A percentile compares a stretch with the other conserved stretches of the same genome.
phyloP scores from a whole-genome alignment of 202 grass and related monocot species.

The Panicum virgatum region DNA sequence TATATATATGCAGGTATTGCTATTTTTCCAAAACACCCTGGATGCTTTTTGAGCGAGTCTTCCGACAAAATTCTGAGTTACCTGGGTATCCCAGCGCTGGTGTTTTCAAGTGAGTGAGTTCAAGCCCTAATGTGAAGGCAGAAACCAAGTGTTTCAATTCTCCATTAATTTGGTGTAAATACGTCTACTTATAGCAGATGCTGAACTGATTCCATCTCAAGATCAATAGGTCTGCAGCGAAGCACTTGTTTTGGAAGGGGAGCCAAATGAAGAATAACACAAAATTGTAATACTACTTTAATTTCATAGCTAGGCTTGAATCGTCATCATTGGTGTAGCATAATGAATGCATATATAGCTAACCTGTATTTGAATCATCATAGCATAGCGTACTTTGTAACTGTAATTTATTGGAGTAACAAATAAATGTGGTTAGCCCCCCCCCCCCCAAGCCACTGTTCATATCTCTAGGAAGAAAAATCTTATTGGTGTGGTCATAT shows the following conservation, averaged over 20 bases:
- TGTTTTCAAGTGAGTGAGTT: not conserved
- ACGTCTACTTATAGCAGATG: not conserved
- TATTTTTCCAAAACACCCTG: not conserved
- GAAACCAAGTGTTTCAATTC: not conserved
- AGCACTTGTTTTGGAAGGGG: not conserved
- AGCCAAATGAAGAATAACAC: not conserved
- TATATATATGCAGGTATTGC: not conserved
- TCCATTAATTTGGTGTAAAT: not conserved
- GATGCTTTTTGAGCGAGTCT: not conserved
- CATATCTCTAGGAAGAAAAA: not conserved
- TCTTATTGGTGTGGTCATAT: not conserved
- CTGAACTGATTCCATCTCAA: not conserved
- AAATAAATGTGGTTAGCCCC: not conserved
- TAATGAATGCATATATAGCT: not conserved
- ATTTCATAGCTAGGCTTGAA: not conserved
- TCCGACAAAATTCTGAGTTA: not conserved
- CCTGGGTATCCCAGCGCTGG: not conserved
- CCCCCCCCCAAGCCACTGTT: not conserved
- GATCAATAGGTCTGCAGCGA: not conserved
- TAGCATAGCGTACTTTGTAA: not conserved
- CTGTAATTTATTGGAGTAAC: not conserved
- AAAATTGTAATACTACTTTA: not conserved
- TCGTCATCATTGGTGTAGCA: not conserved
- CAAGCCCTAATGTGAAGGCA: not conserved
- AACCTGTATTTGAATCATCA: not conserved